Evolutionary conservation across 164 flowering plant genomes (phyloP), one percentile per base, ranked within the genome.

Genomic region (Umbilicus rupestris): DNA sequence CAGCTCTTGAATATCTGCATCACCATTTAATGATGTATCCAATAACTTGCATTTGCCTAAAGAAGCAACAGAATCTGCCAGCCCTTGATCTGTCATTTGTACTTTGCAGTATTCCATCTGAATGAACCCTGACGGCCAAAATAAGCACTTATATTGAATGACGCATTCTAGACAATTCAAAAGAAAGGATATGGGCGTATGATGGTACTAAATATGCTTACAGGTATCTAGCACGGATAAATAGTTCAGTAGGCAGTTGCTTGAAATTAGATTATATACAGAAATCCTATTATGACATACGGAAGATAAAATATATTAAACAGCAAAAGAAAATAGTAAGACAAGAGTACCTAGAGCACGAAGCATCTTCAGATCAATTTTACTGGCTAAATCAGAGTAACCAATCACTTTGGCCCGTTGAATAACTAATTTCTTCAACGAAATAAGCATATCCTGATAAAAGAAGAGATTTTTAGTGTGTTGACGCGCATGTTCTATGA

Each of bases 51-150:
- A 76, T 41, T 58, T 62, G 60, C 72, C 73, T 42, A 77, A 33
- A 26, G 67, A 62, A 1, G 44, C 52, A 24, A 49, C 45, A 64
- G 63, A 45, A 19, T 72, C 69, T 4, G 39, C 28, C 62, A 74
- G 60, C 62, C 60, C 70, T 2, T 75, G 70, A 49, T 72, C 76
- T 39, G 70, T 72, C 24, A 74, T 28, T 49, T 69, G 67, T n/a
- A 31, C 77, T 71, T 75, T 78, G 28, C 75, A 28, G 65, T 75
- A 33, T 62, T 81, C 77, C 85, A 81, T 81, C 68, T 77, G 46
- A 67, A 75, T 42, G 47, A 75, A 64, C 42, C 60, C 60, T 55
- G 60, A 50, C 22, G 3, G 57, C 33, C 44, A 5, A 41, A 41
- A 52, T 9, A 52, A 55, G 19, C 6, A n/a, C 19, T 29, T 12